These are phyloP conservation scores for Apiotrichum brassicae DNA, from an alignment of 1,284 basidiomycete genomes.

Conservation along the genomic window DNA sequence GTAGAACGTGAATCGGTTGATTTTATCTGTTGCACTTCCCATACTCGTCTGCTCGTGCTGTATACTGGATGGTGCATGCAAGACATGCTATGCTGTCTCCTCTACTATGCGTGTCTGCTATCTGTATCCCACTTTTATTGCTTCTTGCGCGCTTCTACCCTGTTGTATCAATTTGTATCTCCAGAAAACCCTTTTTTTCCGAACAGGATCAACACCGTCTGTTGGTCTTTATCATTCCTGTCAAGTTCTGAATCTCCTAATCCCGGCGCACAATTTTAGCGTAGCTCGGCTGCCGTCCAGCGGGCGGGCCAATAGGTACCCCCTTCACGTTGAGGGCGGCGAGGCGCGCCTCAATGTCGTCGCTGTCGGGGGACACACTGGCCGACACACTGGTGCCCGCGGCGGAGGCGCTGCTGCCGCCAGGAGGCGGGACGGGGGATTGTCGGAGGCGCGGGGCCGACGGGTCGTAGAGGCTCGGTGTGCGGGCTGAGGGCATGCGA, in stretches of 20 bases:
- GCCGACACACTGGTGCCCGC: neutral
- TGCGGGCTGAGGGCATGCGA: constrained; percentile 18
- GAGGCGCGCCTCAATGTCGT: constrained; percentile 40
- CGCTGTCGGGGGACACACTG: neutral
- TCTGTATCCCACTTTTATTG: too few relatives aligned
- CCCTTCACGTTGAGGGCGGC: constrained; percentile 34
- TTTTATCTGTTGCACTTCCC: too few relatives aligned
- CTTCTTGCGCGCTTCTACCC: too few relatives aligned
- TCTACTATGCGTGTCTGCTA: too few relatives aligned
- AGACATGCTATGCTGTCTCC: too few relatives aligned
- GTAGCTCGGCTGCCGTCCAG: constrained; percentile 27
- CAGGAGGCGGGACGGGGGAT: neutral
- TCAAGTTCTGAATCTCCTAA: constrained; percentile 1
- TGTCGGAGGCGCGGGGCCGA: constrained; percentile 17
- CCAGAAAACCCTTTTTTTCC: too few relatives aligned
- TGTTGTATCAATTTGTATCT: too few relatives aligned
- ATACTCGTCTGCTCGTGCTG: too few relatives aligned
- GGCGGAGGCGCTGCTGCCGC: neutral
- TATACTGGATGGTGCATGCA: too few relatives aligned
- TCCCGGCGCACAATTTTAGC: constrained; percentile 42
- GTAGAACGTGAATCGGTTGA: too few relatives aligned
- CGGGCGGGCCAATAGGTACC: constrained; percentile 23
- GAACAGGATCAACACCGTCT: neutral
- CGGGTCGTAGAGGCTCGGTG: constrained; percentile 32
- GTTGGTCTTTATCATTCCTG: neutral